Evolutionary conservation across 2,329 filamentous ascomycete species (phyloP).

Genomic region (Colletotrichum salicis): DNA sequence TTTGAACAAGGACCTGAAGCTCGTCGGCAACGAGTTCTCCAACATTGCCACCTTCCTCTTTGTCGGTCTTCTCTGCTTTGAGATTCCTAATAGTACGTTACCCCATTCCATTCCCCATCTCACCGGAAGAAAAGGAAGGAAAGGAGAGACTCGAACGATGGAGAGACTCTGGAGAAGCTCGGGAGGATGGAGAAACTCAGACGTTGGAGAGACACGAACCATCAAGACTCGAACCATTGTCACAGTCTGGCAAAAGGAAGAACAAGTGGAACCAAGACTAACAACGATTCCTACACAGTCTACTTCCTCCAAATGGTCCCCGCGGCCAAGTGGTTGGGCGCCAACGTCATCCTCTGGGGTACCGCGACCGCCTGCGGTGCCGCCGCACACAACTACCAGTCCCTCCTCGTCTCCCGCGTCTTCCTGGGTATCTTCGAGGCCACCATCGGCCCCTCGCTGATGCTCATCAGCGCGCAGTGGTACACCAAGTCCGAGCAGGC

Average conservation of each 20-base stretch:
- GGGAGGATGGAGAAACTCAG: neutral
- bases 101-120: constrained; percentile 31
- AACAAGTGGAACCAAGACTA: neutral
- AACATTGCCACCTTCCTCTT: constrained; percentile 72
- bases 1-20: constrained; percentile 62
- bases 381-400: constrained; percentile 63
- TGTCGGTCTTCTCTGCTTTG: constrained; percentile 68
- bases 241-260: neutral
- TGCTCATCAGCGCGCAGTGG: constrained; percentile 70
- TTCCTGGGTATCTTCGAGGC: constrained; percentile 71
- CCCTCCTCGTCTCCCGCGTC: constrained; percentile 64
- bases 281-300: constrained; percentile 45
- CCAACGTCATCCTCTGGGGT: constrained; percentile 70
- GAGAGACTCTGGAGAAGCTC: neutral
- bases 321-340: constrained; percentile 68
- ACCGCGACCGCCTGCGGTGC: constrained; percentile 64
- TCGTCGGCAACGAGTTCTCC: constrained; percentile 70
- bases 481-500: constrained; percentile 68
- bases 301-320: constrained; percentile 70
- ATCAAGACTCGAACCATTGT: neutral
- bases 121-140: neutral
- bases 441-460: constrained; percentile 68
- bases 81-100: constrained; percentile 65
- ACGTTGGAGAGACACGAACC: too few relatives aligned
- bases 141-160: neutral